Conservation (phyloP, 192 early-diverging fungal genomes). For the Coemansia sp. region DNA sequence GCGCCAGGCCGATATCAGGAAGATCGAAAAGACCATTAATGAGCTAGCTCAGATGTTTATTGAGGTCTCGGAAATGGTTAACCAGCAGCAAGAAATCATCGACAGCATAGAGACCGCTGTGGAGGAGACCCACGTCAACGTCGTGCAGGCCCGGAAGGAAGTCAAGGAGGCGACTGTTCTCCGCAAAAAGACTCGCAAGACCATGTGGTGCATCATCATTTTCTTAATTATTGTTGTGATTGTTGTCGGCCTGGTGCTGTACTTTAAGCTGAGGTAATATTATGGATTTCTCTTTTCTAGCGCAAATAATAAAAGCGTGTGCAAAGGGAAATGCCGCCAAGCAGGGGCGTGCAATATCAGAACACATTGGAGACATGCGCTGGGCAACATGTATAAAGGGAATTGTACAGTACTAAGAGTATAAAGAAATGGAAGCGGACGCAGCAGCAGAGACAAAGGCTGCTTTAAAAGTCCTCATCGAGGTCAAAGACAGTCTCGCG, state of each 20-base stretch:
- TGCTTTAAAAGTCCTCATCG: slow-evolving; percentile 74
- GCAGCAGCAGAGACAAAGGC: not conserved
- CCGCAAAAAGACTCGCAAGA: slow-evolving; percentile 34
- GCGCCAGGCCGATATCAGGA: slow-evolving; percentile 50
- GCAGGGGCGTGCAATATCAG: no score
- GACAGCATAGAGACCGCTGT: slow-evolving; percentile 48
- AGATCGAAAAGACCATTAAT: slow-evolving; percentile 48
- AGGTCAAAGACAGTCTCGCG: slow-evolving; percentile 71
- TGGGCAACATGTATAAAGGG: not conserved
- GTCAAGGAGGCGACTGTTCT: slow-evolving; percentile 28
- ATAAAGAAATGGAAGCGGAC: not conserved
- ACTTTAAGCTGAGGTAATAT: slow-evolving; percentile 21
- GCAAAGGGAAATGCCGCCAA: no score
- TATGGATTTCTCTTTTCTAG: not conserved
- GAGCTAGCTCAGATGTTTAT: slow-evolving; percentile 51
- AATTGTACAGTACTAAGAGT: slow-evolving; percentile 4
- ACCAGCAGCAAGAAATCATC: slow-evolving; percentile 55
- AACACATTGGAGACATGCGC: not conserved
- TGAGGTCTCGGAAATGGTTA: slow-evolving; percentile 51
- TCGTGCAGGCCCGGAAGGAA: slow-evolving; percentile 14
- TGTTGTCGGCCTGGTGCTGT: slow-evolving; percentile 35
- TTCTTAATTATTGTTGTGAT: slow-evolving; percentile 49
- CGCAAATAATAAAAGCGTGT: no score
- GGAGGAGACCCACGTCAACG: slow-evolving; percentile 23
- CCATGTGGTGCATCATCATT: slow-evolving; percentile 30